phyloP scores from a whole-genome alignment of 768 basidiomycete species.

The Trametes cingulata region DNA sequence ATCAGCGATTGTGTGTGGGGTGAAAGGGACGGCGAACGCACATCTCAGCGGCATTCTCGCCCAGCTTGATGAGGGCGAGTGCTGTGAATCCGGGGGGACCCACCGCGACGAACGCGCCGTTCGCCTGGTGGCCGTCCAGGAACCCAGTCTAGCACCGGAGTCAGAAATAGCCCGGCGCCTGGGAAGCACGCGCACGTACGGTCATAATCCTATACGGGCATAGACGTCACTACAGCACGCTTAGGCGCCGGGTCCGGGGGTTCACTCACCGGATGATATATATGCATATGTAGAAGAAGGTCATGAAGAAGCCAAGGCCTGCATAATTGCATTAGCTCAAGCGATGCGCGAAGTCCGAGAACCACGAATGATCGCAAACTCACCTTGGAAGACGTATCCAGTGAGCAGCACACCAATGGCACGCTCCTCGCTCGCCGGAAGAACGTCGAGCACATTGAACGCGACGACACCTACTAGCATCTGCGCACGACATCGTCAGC shows the following conservation, averaged over 20 bases:
- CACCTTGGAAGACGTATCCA: conserved; percentile 52
- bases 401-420: conserved; percentile 43
- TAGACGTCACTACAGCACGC: neutral
- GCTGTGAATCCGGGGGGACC: conserved; percentile 54
- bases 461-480: conserved; percentile 52
- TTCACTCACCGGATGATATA: conserved; percentile 45
- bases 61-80: conserved; percentile 47
- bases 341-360: conserved; percentile 6
- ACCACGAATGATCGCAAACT: conserved; percentile 11
- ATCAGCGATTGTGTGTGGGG: conserved; percentile 1
- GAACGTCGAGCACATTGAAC: conserved; percentile 43
- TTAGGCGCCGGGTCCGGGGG: neutral
- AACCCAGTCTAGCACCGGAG: conserved; percentile 41
- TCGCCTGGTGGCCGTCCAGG: conserved; percentile 49
- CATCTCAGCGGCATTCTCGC: conserved; percentile 40
- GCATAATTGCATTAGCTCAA: neutral
- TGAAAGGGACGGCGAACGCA: conserved; percentile 21
- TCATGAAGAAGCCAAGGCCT: conserved; percentile 51
- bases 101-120: conserved; percentile 48
- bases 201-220: conserved; percentile 36
- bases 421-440: conserved; percentile 37
- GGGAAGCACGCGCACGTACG: conserved; percentile 27
- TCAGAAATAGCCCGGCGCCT: neutral
- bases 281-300: conserved; percentile 51
- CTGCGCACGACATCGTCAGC: conserved; percentile 25